phyloP scores from a whole-genome alignment of 1,284 basidiomycete species.

The Boletus mariae region DNA sequence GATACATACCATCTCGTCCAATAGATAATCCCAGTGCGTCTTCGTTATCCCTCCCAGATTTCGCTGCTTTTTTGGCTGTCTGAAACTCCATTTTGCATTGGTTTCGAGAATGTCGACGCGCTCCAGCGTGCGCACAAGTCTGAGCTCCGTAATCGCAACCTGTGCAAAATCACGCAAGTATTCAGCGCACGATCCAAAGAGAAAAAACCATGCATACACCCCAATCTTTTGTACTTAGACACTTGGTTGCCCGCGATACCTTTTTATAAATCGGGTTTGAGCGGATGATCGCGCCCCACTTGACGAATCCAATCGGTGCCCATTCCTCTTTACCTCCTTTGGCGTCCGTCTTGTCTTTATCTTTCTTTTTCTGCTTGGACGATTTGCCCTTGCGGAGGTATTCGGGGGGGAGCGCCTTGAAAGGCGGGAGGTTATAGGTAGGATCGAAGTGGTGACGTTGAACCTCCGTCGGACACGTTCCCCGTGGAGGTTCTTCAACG shows the following conservation, averaged over 20 bases:
- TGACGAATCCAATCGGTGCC: constrained; percentile 61
- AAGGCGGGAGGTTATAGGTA: constrained; percentile 57
- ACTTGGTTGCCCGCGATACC: constrained; percentile 67
- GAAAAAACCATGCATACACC: constrained; percentile 45
- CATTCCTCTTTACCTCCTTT: constrained; percentile 64
- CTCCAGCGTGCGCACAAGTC: constrained; percentile 77
- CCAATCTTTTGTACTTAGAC: constrained; percentile 76
- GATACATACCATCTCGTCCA: constrained; percentile 89
- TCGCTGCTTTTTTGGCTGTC: constrained; percentile 93
- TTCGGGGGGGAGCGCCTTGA: constrained; percentile 60
- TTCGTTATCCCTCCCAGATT: constrained; percentile 77
- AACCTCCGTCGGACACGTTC: constrained; percentile 21
- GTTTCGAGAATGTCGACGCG: constrained; percentile 84
- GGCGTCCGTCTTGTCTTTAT: constrained; percentile 46
- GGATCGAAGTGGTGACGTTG: constrained; percentile 42
- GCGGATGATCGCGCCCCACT: constrained; percentile 66
- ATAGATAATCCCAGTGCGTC: constrained; percentile 92
- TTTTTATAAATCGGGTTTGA: constrained; percentile 73
- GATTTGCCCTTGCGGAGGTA: constrained; percentile 59
- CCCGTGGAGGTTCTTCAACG: constrained; percentile 21
- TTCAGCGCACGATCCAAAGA: constrained; percentile 1
- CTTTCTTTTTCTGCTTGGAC: constrained; percentile 55
- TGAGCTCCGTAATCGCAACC: constrained; percentile 76
- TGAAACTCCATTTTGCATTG: constrained; percentile 84
- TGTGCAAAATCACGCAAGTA: constrained; percentile 27